phyloP scores from a whole-genome alignment of 2,329 filamentous ascomycete species.

The Ciborinia camelliae region DNA sequence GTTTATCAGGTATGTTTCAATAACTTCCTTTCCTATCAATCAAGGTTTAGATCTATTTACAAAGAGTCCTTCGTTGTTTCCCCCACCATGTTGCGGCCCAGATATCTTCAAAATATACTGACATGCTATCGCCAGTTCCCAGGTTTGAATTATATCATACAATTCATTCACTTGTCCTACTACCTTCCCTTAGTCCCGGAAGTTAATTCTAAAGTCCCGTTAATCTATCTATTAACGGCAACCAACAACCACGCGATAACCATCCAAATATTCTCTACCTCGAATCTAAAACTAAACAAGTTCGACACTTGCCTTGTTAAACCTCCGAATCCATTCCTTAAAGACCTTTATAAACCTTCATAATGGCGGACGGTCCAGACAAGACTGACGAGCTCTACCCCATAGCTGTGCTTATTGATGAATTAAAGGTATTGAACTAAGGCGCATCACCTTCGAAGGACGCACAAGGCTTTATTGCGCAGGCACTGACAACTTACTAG shows the following conservation, averaged over 20 bases:
- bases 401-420: slow-evolving; percentile 98
- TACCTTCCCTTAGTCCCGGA: slow-evolving; percentile 3
- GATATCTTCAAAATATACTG: neutral
- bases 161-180: neutral
- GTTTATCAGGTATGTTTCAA: slow-evolving; percentile 4
- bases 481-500: slow-evolving; percentile 47
- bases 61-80: slow-evolving; percentile 9
- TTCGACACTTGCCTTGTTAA: slow-evolving; percentile 33
- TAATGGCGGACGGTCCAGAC: slow-evolving; percentile 83
- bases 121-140: slow-evolving; percentile 5
- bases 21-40: neutral
- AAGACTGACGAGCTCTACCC: slow-evolving; percentile 99
- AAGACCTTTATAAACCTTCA: slow-evolving; percentile 42
- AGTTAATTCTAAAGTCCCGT: slow-evolving; percentile 10
- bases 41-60: neutral
- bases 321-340: slow-evolving; percentile 35
- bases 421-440: slow-evolving; percentile 76
- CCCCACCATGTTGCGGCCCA: slow-evolving; percentile 3
- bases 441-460: slow-evolving; percentile 1
- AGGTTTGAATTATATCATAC: slow-evolving; percentile 11
- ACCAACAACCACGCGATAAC: slow-evolving; percentile 35
- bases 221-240: slow-evolving; percentile 24
- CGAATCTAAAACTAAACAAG: slow-evolving; percentile 35
- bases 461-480: slow-evolving; percentile 17
- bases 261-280: slow-evolving; percentile 17